phyloP scores from a whole-genome alignment of 139 green algal genomes.

The Picochlorum sp. region DNA sequence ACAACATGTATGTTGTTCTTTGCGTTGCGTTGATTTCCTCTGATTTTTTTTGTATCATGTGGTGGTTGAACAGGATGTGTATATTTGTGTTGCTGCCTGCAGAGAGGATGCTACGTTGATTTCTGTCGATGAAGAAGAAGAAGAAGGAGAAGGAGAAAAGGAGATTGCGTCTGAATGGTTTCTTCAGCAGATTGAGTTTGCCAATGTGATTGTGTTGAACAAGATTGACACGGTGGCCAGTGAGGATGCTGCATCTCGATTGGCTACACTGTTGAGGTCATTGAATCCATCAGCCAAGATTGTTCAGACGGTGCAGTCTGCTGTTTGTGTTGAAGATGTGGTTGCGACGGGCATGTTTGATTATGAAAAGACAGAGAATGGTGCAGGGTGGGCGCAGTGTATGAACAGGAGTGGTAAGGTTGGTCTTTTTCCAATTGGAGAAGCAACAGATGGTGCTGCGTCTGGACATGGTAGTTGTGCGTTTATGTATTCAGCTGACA shows the following conservation, averaged over 20 bases:
- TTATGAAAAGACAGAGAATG: constrained; percentile 41
- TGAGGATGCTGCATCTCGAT: background rate
- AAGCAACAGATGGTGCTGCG: constrained; percentile 18
- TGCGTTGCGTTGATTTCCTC: background rate
- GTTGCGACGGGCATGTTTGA: constrained; percentile 53
- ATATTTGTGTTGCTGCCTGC: too few species aligned
- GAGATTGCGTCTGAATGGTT: constrained; percentile 59
- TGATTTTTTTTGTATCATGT: too few species aligned
- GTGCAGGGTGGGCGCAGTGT: constrained; percentile 60
- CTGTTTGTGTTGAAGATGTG: constrained; percentile 31
- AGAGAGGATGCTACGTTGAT: too few species aligned
- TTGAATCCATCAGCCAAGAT: constrained; percentile 53
- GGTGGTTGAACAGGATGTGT: too few species aligned
- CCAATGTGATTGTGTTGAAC: constrained; percentile 62
- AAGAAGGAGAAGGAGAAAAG: constrained; percentile 30
- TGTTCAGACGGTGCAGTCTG: background rate
- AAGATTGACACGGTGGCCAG: constrained; percentile 47
- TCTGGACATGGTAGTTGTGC: constrained; percentile 52
- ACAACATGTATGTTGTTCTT: constrained; percentile 26
- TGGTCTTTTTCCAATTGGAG: constrained; percentile 57
- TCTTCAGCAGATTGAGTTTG: constrained; percentile 52
- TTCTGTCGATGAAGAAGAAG: constrained; percentile 8
- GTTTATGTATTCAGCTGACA: constrained; percentile 58
- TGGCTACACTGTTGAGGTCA: constrained; percentile 26
- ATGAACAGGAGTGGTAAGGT: constrained; percentile 16